These are phyloP conservation scores for Nannizziopsis arthrosporioides DNA, from an alignment of 2,329 filamentous ascomycete genomes.

Conservation along the genomic window DNA sequence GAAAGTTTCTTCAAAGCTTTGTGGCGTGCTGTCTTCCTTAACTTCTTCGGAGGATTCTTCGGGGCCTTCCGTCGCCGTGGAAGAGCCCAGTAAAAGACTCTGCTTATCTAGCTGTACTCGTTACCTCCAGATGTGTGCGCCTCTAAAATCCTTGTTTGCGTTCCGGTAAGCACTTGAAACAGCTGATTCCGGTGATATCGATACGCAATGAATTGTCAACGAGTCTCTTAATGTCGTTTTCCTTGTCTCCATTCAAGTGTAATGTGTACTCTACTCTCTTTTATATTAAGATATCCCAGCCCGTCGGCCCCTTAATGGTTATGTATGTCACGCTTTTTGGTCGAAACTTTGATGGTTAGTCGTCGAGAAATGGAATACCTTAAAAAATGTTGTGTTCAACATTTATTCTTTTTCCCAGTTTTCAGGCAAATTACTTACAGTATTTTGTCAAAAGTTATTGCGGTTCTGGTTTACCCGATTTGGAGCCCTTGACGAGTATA, in stretches of 20 bases:
- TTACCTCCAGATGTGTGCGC: neutral
- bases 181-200: neutral
- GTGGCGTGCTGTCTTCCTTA: constrained; percentile 31
- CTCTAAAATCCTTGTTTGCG: neutral
- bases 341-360: neutral
- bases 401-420: neutral
- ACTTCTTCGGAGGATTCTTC: constrained; percentile 32
- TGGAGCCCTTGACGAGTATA: no score
- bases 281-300: constrained; percentile 8
- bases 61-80: constrained; percentile 29
- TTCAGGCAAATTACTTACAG: neutral
- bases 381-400: neutral
- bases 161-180: neutral
- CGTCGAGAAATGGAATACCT: constrained; percentile 3
- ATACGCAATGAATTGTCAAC: constrained; percentile 1
- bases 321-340: constrained; percentile 3
- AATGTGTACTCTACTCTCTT: constrained; percentile 6
- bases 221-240: neutral
- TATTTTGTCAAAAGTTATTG: no score
- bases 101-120: neutral
- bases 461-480: no score
- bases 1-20: constrained; percentile 33
- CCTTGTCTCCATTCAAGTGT: neutral
- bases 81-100: constrained; percentile 21
- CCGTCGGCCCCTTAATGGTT: constrained; percentile 2